A percentile compares a stretch with the other conserved stretches of the same genome.
Conservation (phyloP, 495 filamentous ascomycete genomes). For the Neurospora sp. region DNA sequence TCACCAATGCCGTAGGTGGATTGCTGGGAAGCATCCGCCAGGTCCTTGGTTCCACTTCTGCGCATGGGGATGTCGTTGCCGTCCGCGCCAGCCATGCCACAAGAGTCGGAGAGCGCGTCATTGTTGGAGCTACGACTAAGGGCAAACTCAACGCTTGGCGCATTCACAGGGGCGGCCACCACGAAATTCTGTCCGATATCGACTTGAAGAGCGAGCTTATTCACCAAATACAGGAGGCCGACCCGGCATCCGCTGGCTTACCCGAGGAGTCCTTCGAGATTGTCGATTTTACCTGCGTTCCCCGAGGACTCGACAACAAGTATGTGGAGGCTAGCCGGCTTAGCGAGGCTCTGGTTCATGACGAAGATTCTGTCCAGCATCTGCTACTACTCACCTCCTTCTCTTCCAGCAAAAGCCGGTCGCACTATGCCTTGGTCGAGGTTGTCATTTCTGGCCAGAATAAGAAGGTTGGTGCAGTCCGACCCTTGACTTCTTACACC, state of each 20-base stretch:
- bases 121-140: conserved; percentile 63
- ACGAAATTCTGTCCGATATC: conserved; percentile 41
- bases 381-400: conserved; percentile 31
- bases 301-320: conserved; percentile 30
- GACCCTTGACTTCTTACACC: conserved; percentile 54
- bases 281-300: conserved; percentile 38
- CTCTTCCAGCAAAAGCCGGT: conserved; percentile 17
- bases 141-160: conserved; percentile 78
- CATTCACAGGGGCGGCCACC: conserved; percentile 68
- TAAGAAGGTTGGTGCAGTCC: conserved; percentile 40
- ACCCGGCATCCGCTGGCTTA: conserved; percentile 12
- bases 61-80: conserved; percentile 66
- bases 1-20: conserved; percentile 41
- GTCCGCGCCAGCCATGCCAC: conserved; percentile 57
- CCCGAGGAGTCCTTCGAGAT: conserved; percentile 35
- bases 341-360: conserved; percentile 25
- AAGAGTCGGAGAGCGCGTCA: conserved; percentile 73
- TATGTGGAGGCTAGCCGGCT: conserved; percentile 33
- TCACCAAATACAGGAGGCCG: conserved; percentile 22
- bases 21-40: conserved; percentile 70
- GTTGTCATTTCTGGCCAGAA: conserved; percentile 28
- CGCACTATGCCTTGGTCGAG: conserved; percentile 36
- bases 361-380: conserved; percentile 36
- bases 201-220: conserved; percentile 28
- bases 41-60: conserved; percentile 52